A percentile compares a stretch with the other conserved stretches of the same genome.
Evolutionary conservation across 495 filamentous ascomycete species (phyloP).

Genomic region (Trichoderma parareesei): DNA sequence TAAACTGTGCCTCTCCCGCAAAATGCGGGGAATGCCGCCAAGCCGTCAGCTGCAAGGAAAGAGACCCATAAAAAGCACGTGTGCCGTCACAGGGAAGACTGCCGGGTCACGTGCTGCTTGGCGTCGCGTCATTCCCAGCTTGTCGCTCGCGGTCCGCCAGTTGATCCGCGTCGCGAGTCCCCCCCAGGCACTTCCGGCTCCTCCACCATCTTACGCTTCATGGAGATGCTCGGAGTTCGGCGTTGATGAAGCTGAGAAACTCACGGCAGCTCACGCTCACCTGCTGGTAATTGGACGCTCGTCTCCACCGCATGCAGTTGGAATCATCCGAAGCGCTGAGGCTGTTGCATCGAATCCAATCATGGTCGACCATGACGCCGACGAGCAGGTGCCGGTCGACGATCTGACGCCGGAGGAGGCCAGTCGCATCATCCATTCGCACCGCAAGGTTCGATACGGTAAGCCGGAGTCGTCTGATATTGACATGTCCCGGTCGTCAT

Average conservation of each 20-base stretch:
- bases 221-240: conserved; percentile 12
- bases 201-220: neutral
- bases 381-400: conserved; percentile 33
- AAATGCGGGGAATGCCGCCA: neutral
- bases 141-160: neutral
- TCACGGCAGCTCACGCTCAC: neutral
- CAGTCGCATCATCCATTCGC: conserved; percentile 50
- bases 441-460: conserved; percentile 53
- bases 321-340: neutral
- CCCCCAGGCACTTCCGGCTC: neutral
- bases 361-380: conserved; percentile 23
- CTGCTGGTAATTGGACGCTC: conserved; percentile 3
- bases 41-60: neutral
- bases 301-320: neutral
- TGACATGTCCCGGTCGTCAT: no score
- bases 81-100: neutral
- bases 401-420: conserved; percentile 49
- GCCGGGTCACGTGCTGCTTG: neutral
- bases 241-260: neutral
- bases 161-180: neutral
- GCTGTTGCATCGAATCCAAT: neutral
- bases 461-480: conserved; percentile 19
- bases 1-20: neutral
- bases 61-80: neutral
- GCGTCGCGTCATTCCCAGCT: neutral